Conservation (phyloP, 805 yeast species). For the Candida ulmi region DNA sequence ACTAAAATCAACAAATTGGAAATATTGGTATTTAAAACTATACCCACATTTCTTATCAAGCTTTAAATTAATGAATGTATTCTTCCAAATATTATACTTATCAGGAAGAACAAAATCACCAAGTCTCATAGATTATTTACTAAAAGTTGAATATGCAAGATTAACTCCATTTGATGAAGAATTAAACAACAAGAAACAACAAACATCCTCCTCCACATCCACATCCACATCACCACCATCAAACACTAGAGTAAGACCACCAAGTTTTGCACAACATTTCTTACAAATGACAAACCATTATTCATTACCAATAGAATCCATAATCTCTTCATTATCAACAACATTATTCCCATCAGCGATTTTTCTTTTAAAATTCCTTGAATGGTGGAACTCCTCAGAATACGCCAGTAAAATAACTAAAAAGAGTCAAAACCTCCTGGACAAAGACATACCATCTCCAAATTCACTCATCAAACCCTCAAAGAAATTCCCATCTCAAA, state of each 20-base stretch:
- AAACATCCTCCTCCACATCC: not conserved
- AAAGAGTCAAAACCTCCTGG: slow-evolving; percentile 38
- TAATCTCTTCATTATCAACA: slow-evolving; percentile 17
- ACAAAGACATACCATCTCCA: slow-evolving; percentile 45
- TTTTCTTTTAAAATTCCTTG: slow-evolving; percentile 75
- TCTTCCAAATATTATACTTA: slow-evolving; percentile 57
- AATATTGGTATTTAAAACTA: slow-evolving; percentile 42
- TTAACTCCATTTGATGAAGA: slow-evolving; percentile 23
- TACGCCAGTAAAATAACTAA: slow-evolving; percentile 55
- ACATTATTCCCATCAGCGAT: slow-evolving; percentile 75
- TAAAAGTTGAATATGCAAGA: slow-evolving; percentile 57
- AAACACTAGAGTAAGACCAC: slow-evolving; percentile 13
- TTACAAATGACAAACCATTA: slow-evolving; percentile 5
- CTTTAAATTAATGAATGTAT: slow-evolving; percentile 43
- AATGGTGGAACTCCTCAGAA: slow-evolving; percentile 88
- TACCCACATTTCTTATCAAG: slow-evolving; percentile 57
- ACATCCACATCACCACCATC: not conserved
- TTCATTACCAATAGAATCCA: slow-evolving; percentile 12
- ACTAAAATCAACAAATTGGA: slow-evolving; percentile 23
- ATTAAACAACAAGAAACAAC: slow-evolving; percentile 6
- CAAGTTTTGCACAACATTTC: slow-evolving; percentile 21
- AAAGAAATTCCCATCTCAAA: slow-evolving; percentile 10
- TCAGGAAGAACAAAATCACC: slow-evolving; percentile 64
- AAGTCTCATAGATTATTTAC: slow-evolving; percentile 51
- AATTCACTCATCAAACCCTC: slow-evolving; percentile 2